Conservation (phyloP, 306 rosid genomes). For the Cyamopsis tetragonoloba region DNA sequence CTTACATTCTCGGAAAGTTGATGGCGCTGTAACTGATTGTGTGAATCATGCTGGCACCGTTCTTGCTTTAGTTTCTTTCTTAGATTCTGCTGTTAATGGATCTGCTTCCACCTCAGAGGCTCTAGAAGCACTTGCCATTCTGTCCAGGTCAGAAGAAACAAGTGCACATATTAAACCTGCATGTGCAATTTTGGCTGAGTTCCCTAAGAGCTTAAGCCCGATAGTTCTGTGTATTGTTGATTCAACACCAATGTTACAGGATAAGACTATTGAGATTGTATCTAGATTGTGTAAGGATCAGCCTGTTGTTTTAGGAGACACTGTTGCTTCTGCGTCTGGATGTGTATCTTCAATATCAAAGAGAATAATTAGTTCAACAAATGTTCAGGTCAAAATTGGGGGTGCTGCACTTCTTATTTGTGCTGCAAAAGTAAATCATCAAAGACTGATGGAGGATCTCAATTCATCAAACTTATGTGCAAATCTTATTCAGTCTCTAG, state of each 20-base stretch:
- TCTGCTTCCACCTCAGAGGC: constrained; percentile 75
- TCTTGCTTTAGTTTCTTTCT: constrained; percentile 83
- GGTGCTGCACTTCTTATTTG: constrained; percentile 88
- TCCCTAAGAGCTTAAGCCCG: constrained; percentile 72
- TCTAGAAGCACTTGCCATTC: constrained; percentile 86
- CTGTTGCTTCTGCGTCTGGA: constrained; percentile 63
- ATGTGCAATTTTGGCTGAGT: constrained; percentile 88
- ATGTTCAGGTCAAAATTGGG: constrained; percentile 70
- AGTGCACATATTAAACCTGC: constrained; percentile 63
- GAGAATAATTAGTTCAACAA: constrained; percentile 73
- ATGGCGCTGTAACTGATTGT: constrained; percentile 66
- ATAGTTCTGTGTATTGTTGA: constrained; percentile 75
- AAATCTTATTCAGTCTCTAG: constrained; percentile 75
- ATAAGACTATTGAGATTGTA: constrained; percentile 84
- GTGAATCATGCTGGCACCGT: constrained; percentile 82
- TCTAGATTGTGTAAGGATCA: constrained; percentile 83
- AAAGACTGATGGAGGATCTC: constrained; percentile 78
- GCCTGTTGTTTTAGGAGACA: constrained; percentile 68
- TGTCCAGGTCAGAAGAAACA: constrained; percentile 67
- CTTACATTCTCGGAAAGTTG: constrained; percentile 67
- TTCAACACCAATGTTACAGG: constrained; percentile 69
- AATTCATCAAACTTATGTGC: constrained; percentile 48
- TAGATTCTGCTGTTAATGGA: constrained; percentile 65
- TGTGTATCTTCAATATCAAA: constrained; percentile 68
- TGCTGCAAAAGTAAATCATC: constrained; percentile 75